A percentile compares a stretch with the other conserved stretches of the same genome.
Conservation (phyloP, 495 filamentous ascomycete genomes). For the Penicillium chermesinum region DNA sequence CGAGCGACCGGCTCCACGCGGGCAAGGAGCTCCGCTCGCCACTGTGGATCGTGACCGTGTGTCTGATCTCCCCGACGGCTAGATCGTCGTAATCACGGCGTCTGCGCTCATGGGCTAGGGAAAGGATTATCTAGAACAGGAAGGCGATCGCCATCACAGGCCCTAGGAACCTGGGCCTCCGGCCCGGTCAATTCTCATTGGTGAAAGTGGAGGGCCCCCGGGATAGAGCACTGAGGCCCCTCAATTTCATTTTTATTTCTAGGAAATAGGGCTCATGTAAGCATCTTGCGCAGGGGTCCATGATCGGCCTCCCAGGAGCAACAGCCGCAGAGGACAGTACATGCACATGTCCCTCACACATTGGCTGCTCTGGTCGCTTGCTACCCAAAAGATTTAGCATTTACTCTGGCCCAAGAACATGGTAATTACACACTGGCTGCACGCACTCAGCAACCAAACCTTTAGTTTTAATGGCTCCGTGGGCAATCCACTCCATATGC, state of each 20-base stretch:
- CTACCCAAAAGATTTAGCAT: background rate
- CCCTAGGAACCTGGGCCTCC: background rate
- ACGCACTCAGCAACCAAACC: too few species aligned
- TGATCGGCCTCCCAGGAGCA: background rate
- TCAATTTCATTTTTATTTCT: background rate
- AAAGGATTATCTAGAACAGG: background rate
- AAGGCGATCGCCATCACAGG: background rate
- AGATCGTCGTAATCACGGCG: background rate
- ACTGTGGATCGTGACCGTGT: too few species aligned
- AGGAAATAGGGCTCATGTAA: background rate
- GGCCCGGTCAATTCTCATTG: background rate
- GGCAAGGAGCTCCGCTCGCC: too few species aligned
- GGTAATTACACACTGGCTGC: too few species aligned
- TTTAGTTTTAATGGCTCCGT: too few species aligned
- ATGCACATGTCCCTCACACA: background rate
- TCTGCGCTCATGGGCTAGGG: background rate
- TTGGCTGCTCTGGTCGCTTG: background rate
- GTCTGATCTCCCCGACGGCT: too few species aligned
- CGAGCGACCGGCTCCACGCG: too few species aligned
- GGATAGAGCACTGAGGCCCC: background rate
- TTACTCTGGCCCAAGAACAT: too few species aligned
- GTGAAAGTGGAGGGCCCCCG: background rate
- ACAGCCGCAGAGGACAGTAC: background rate
- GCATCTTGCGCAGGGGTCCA: background rate
- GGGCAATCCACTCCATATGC: too few species aligned